phyloP scores from a whole-genome alignment of 352 stramenopile genomes.

The Globisporangium yorkense region DNA sequence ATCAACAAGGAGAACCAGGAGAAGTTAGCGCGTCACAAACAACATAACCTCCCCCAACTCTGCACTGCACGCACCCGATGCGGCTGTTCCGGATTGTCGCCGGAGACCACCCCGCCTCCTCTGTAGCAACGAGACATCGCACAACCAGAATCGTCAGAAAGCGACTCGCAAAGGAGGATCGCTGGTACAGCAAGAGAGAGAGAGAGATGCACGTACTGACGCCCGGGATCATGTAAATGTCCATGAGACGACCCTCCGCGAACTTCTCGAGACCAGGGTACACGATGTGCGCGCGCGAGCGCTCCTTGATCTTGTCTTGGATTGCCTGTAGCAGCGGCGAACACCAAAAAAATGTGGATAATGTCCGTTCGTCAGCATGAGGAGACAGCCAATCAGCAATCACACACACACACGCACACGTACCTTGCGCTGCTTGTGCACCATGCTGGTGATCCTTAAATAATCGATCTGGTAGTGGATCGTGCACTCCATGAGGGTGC shows the following conservation, averaged over 20 bases:
- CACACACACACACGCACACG: constrained; percentile 7
- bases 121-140: constrained; percentile 18
- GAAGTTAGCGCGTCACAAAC: not conserved
- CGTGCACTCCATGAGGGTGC: constrained; percentile 99
- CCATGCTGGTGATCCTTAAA: constrained; percentile 93
- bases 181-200: not conserved
- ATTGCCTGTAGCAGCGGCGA: constrained; percentile 41
- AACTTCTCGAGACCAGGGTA: constrained; percentile 71
- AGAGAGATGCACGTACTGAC: constrained; percentile 57
- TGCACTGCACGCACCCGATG: constrained; percentile 40
- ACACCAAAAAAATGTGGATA: not conserved
- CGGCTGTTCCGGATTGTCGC: constrained; percentile 82
- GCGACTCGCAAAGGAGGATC: not conserved
- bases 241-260: constrained; percentile 73
- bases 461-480: constrained; percentile 98
- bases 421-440: constrained; percentile 93
- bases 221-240: constrained; percentile 84
- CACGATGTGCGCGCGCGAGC: constrained; percentile 62
- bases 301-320: constrained; percentile 77
- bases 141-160: not conserved
- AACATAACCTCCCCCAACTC: not conserved
- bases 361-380: not conserved
- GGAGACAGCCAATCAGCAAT: not conserved
- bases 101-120: constrained; percentile 83
- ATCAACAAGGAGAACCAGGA: not conserved